Conservation (phyloP, 2,329 filamentous ascomycete species). For the Ampelomyces quisqualis region DNA sequence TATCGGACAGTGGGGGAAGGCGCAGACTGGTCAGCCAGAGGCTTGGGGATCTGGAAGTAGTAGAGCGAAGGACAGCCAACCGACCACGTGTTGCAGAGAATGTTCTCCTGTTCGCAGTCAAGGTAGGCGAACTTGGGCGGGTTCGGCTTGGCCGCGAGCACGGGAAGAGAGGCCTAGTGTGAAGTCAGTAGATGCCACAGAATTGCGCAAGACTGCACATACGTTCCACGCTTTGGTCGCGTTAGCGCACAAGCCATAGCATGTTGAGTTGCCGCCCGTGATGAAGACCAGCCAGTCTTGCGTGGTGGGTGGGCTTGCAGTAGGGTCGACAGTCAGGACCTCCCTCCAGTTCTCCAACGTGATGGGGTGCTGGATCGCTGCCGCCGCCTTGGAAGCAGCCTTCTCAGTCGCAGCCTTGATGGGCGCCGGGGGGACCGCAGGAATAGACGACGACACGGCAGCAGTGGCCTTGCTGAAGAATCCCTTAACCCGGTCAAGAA, state of each 20-base stretch:
- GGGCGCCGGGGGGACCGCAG: constrained; percentile 38
- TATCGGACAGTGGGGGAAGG: constrained; percentile 64
- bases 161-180: constrained; percentile 59
- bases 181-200: constrained; percentile 2
- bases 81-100: constrained; percentile 75
- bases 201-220: constrained; percentile 14
- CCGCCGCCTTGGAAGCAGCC: constrained; percentile 55
- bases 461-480: constrained; percentile 58
- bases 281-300: constrained; percentile 77
- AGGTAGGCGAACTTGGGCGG: constrained; percentile 68
- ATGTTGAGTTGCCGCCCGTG: constrained; percentile 76
- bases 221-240: constrained; percentile 63
- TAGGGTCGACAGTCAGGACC: constrained; percentile 61
- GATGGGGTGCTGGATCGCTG: constrained; percentile 57
- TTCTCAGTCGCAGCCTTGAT: constrained; percentile 54
- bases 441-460: constrained; percentile 56
- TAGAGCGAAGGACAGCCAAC: constrained; percentile 65
- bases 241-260: constrained; percentile 67
- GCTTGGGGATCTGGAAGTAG: constrained; percentile 62
- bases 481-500: constrained; percentile 62
- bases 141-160: constrained; percentile 62
- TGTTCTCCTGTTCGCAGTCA: constrained; percentile 72
- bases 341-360: constrained; percentile 71
- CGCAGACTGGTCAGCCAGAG: constrained; percentile 63
- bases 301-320: constrained; percentile 58